Percentiles rank a stretch among this genome's conserved stretches.
Evolutionary conservation across 768 basidiomycete genomes (phyloP).

Genomic region (Terana coerulea): DNA sequence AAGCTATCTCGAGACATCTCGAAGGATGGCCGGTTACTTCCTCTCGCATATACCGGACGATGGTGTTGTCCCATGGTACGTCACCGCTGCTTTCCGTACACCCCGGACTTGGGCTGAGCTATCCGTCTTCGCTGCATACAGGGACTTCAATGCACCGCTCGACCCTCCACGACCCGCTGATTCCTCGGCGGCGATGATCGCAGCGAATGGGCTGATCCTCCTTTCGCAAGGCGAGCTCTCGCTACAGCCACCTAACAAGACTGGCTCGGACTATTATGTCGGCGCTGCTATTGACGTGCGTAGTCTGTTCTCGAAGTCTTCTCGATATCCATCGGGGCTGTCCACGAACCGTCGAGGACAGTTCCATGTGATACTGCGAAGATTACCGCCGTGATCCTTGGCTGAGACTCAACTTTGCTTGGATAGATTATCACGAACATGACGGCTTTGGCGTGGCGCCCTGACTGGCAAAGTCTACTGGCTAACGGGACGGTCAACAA

Average conservation of each 20-base stretch:
- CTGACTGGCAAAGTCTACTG: slow-evolving; percentile 59
- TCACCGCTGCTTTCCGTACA: background rate
- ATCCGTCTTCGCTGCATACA: slow-evolving; percentile 19
- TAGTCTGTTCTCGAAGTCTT: background rate
- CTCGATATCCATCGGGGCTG: too few species aligned
- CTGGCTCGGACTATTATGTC: slow-evolving; percentile 37
- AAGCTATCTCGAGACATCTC: slow-evolving; percentile 57
- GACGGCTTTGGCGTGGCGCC: slow-evolving; percentile 52
- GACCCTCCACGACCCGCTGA: slow-evolving; percentile 59
- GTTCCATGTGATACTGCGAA: too few species aligned
- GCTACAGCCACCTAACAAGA: slow-evolving; percentile 26
- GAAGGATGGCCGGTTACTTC: slow-evolving; percentile 57
- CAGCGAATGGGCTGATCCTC: slow-evolving; percentile 54
- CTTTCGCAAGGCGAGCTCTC: slow-evolving; percentile 42
- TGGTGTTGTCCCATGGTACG: slow-evolving; percentile 67
- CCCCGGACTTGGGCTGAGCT: background rate
- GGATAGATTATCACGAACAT: slow-evolving; percentile 47
- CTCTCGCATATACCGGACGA: slow-evolving; percentile 52
- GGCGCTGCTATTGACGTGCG: slow-evolving; percentile 47
- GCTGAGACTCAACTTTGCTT: too few species aligned
- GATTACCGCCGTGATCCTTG: too few species aligned
- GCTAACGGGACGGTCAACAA: slow-evolving; percentile 64
- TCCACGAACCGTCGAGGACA: too few species aligned
- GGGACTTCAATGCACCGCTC: slow-evolving; percentile 73
- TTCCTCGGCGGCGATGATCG: slow-evolving; percentile 66